These are phyloP conservation scores for Starmerella stigmatis DNA, from an alignment of 805 yeast genomes.

Conservation along the genomic window DNA sequence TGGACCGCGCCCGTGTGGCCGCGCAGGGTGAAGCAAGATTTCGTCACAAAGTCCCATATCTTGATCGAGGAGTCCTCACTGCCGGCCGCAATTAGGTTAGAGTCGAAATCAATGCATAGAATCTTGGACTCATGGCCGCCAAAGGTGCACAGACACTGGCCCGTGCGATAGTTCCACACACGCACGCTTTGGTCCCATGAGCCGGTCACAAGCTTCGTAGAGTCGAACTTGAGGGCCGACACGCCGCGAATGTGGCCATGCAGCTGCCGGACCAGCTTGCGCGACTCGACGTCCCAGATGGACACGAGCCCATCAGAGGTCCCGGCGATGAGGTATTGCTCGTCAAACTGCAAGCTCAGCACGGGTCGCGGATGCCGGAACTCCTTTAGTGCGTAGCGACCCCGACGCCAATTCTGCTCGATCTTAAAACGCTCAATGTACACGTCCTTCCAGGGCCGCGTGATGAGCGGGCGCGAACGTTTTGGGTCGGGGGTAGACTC, in stretches of 20 bases:
- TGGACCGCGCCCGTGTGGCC: constrained; percentile 94
- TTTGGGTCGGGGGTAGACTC: background rate
- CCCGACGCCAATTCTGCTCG: constrained; percentile 91
- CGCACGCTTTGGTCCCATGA: constrained; percentile 84
- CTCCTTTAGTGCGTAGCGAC: constrained; percentile 50
- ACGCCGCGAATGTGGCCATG: constrained; percentile 87
- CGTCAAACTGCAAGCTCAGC: constrained; percentile 75
- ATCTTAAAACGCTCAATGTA: constrained; percentile 83
- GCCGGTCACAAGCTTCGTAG: constrained; percentile 81
- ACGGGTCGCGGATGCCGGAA: constrained; percentile 51
- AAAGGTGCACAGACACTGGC: constrained; percentile 87
- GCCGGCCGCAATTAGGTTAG: constrained; percentile 80
- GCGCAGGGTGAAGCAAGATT: constrained; percentile 83
- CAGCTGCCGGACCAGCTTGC: constrained; percentile 64
- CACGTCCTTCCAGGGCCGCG: constrained; percentile 92
- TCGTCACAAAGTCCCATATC: constrained; percentile 91
- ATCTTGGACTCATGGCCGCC: constrained; percentile 86
- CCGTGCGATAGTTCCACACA: constrained; percentile 93
- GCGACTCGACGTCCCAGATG: constrained; percentile 84
- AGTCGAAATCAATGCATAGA: constrained; percentile 68
- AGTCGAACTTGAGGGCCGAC: constrained; percentile 73
- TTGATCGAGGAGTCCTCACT: constrained; percentile 86
- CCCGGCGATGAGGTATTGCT: constrained; percentile 75
- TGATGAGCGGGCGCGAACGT: constrained; percentile 20
- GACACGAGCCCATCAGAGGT: constrained; percentile 83